A percentile compares a stretch with the other conserved stretches of the same genome.
Evolutionary conservation across 2,329 filamentous ascomycete genomes (phyloP).

Genomic region (Zasmidium cellare): DNA sequence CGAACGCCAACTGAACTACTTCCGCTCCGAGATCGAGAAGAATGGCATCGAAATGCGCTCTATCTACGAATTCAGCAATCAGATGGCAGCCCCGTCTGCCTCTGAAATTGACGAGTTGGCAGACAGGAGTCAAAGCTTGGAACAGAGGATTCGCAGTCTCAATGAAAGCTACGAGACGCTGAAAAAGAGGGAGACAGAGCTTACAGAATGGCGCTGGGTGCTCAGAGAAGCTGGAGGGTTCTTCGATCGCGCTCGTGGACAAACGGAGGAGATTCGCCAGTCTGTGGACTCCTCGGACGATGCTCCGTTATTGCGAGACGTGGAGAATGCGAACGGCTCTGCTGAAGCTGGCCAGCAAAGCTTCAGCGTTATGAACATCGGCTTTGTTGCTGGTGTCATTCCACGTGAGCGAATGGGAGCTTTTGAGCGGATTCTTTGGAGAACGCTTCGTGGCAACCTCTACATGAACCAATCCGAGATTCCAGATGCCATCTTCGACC

Average conservation of each 20-base stretch:
- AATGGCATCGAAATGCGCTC: conserved; percentile 80
- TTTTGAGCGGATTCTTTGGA: conserved; percentile 97
- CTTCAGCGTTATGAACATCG: conserved; percentile 98
- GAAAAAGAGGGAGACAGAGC: conserved; percentile 94
- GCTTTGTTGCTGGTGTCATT: conserved; percentile 96
- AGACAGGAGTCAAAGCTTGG: conserved; percentile 87
- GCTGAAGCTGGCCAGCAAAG: conserved; percentile 33
- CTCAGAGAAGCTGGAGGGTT: conserved; percentile 94
- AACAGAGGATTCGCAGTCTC: conserved; percentile 84
- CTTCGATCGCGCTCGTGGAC: conserved; percentile 93
- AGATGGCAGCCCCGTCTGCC: conserved; percentile 82
- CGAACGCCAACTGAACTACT: conserved; percentile 94
- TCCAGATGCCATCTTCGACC: conserved; percentile 86
- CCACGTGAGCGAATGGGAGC: conserved; percentile 87
- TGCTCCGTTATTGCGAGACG: conserved; percentile 86
- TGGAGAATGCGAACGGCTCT: conserved; percentile 69
- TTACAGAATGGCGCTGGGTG: conserved; percentile 98
- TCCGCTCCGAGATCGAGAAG: conserved; percentile 95
- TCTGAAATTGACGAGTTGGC: conserved; percentile 95
- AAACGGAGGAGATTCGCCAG: conserved; percentile 92
- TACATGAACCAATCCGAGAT: conserved; percentile 99
- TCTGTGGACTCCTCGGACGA: conserved; percentile 86
- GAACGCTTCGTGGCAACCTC: conserved; percentile 92
- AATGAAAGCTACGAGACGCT: conserved; percentile 98
- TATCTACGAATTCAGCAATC: conserved; percentile 82